These are phyloP conservation scores for Selenicereus undatus DNA, from an alignment of 148 eudicot genomes.

Conservation along the genomic window DNA sequence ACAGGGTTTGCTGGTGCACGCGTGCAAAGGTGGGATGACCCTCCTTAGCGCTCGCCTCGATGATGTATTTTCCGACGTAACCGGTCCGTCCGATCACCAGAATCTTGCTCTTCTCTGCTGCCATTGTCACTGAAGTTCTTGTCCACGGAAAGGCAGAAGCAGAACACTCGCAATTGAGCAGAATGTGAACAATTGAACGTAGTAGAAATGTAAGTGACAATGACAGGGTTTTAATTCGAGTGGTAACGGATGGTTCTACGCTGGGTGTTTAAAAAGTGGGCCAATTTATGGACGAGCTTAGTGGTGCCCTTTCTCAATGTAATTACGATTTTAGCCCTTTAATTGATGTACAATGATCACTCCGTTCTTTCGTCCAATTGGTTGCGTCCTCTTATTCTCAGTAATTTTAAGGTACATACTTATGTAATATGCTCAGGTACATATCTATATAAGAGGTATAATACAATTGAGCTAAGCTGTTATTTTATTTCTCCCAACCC, in stretches of 20 bases:
- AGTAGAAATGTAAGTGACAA: neutral
- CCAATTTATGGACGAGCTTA: no score
- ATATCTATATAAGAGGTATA: no score
- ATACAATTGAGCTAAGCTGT: no score
- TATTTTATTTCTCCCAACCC: no score
- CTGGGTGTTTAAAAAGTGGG: neutral
- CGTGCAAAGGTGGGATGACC: slow-evolving; percentile 61
- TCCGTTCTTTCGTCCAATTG: neutral
- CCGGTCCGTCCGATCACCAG: slow-evolving; percentile 68
- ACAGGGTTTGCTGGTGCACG: slow-evolving; percentile 41
- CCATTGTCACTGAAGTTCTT: slow-evolving; percentile 31
- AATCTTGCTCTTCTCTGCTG: slow-evolving; percentile 45
- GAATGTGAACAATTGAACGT: neutral
- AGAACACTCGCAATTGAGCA: neutral
- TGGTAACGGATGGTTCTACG: neutral
- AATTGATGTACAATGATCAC: neutral
- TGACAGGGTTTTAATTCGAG: neutral
- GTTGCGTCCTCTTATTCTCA: neutral
- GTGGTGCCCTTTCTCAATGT: no score
- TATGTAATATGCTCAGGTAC: no score
- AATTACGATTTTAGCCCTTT: slow-evolving; percentile 7
- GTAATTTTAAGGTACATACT: no score
- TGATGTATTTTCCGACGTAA: slow-evolving; percentile 58
- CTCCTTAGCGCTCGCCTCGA: slow-evolving; percentile 50
- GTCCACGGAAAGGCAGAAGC: neutral